Conservation (phyloP, 805 yeast genomes). For the Ogataea paraovalis region DNA sequence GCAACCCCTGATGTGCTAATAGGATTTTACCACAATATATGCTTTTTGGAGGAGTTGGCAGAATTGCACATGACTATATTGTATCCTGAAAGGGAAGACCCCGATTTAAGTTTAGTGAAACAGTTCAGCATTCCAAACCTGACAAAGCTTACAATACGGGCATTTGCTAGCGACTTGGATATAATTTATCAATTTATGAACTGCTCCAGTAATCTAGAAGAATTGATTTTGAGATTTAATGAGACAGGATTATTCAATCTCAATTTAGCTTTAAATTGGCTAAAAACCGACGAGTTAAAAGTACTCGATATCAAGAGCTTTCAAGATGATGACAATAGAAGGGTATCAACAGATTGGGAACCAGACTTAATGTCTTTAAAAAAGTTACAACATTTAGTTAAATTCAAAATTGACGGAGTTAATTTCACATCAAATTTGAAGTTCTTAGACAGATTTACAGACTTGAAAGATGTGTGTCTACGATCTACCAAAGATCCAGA, state of each 20-base stretch:
- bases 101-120: background rate
- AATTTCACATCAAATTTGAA: slow-evolving; percentile 3
- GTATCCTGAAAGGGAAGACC: slow-evolving; percentile 6
- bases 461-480: slow-evolving; percentile 3
- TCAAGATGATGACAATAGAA: slow-evolving; percentile 10
- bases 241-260: slow-evolving; percentile 7
- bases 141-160: background rate
- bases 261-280: background rate
- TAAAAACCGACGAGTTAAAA: slow-evolving; percentile 2
- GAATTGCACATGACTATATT: slow-evolving; percentile 4
- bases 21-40: slow-evolving; percentile 1
- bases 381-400: slow-evolving; percentile 1
- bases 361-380: slow-evolving; percentile 5
- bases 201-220: slow-evolving; percentile 1
- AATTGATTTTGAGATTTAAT: slow-evolving; percentile 1
- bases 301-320: slow-evolving; percentile 3
- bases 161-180: slow-evolving; percentile 4
- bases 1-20: slow-evolving; percentile 3
- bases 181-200: slow-evolving; percentile 4
- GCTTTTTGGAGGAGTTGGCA: slow-evolving; percentile 1
- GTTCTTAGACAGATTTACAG: slow-evolving; percentile 5
- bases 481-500: slow-evolving; percentile 10
- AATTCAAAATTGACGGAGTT: slow-evolving; percentile 5
- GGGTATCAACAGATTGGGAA: slow-evolving; percentile 9
- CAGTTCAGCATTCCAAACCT: slow-evolving; percentile 4